These are phyloP conservation scores for Rhizoctonia solani DNA, from an alignment of 1,284 basidiomycete genomes.

Conservation along the genomic window DNA sequence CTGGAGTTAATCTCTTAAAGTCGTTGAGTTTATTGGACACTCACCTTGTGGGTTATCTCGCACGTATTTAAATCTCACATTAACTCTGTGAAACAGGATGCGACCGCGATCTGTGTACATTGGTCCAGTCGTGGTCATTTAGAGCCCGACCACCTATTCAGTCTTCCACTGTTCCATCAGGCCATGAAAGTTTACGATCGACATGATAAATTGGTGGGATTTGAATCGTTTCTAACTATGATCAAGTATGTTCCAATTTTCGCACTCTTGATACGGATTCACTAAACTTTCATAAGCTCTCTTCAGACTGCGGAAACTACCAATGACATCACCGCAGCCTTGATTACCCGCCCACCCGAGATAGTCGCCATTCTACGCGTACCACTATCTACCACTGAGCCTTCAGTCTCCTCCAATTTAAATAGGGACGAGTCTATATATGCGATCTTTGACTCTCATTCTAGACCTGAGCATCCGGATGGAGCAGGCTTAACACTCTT, in stretches of 20 bases:
- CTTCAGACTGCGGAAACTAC: conserved; percentile 44
- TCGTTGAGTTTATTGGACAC: conserved; percentile 43
- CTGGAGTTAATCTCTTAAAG: conserved; percentile 47
- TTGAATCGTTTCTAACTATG: conserved; percentile 50
- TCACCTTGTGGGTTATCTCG: conserved; percentile 15
- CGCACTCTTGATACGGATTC: background rate
- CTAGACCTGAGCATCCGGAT: conserved; percentile 58
- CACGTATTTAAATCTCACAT: conserved; percentile 1
- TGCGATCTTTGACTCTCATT: conserved; percentile 66
- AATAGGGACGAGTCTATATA: conserved; percentile 46
- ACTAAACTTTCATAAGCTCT: conserved; percentile 42
- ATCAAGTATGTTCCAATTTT: conserved; percentile 50
- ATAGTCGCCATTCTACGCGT: conserved; percentile 62
- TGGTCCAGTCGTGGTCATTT: conserved; percentile 60
- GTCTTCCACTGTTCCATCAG: conserved; percentile 47
- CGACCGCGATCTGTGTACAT: conserved; percentile 55
- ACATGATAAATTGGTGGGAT: conserved; percentile 50
- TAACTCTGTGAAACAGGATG: conserved; percentile 49
- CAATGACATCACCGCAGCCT: conserved; percentile 46
- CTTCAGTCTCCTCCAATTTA: background rate
- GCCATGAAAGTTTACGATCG: conserved; percentile 49
- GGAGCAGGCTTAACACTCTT: conserved; percentile 62
- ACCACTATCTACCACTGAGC: conserved; percentile 38
- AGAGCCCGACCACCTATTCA: conserved; percentile 55
- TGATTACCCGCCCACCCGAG: conserved; percentile 72